Conservation (phyloP, 176 grass and related monocot genomes). For the Oryza rufipogon region DNA sequence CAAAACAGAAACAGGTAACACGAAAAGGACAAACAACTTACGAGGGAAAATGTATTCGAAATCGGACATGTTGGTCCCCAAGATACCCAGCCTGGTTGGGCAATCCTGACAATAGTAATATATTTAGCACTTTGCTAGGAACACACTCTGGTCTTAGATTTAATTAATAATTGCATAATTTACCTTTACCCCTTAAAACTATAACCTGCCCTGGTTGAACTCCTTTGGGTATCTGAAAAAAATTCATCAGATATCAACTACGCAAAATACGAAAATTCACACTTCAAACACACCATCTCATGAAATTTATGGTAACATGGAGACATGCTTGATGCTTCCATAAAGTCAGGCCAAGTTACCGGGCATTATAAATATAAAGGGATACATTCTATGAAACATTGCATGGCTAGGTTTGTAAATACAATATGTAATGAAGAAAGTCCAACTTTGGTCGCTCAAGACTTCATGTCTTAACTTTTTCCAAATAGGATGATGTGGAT, state of each 20-base stretch:
- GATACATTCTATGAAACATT: not conserved
- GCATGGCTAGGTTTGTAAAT: too few species aligned
- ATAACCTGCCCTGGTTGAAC: constrained; percentile 78
- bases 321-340: constrained; percentile 7
- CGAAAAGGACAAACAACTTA: constrained; percentile 60
- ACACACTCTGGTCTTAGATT: constrained; percentile 16
- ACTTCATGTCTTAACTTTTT: not conserved
- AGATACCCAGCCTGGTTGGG: constrained; percentile 59
- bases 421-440: not conserved
- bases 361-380: constrained; percentile 25
- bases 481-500: not conserved
- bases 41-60: constrained; percentile 87
- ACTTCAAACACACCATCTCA: not conserved
- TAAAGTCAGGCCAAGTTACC: constrained; percentile 21
- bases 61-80: constrained; percentile 85
- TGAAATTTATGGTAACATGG: constrained; percentile 19
- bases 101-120: constrained; percentile 70
- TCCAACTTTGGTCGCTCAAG: not conserved
- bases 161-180: constrained; percentile 14
- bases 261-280: constrained; percentile 7
- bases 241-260: constrained; percentile 32
- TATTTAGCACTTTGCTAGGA: constrained; percentile 45
- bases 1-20: not conserved
- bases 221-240: constrained; percentile 87
- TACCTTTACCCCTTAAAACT: constrained; percentile 97